Percentiles rank a stretch among this genome's conserved stretches.
Conservation (phyloP, 176 grass and related monocot species). For the Dendrocalamus sinicus region DNA sequence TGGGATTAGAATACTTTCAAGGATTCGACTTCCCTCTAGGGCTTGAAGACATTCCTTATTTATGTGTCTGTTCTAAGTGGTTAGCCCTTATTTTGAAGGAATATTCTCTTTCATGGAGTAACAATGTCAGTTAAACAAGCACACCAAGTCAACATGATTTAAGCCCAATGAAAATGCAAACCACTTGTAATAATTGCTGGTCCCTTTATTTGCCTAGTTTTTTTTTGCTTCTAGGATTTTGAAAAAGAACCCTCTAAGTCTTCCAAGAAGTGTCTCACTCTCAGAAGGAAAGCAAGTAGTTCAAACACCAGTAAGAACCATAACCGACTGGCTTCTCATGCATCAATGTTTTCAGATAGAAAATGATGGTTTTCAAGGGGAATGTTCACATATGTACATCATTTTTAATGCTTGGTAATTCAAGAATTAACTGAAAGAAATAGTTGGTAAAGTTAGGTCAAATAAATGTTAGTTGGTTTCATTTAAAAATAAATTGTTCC, state of each 20-base stretch:
- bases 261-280: conserved; percentile 48
- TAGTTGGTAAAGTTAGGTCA: not conserved
- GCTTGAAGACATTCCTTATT: conserved; percentile 46
- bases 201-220: conserved; percentile 50
- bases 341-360: not conserved
- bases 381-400: not conserved
- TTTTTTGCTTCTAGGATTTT: conserved; percentile 57
- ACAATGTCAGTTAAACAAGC: not conserved
- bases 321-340: not conserved
- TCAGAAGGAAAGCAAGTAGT: not conserved
- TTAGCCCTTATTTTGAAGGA: conserved; percentile 49
- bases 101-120: conserved; percentile 42
- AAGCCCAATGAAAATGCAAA: conserved; percentile 16
- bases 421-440: not conserved
- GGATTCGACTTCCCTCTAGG: conserved; percentile 17
- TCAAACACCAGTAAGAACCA: conserved; percentile 16
- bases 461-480: not conserved
- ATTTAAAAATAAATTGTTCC: not conserved
- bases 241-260: conserved; percentile 50
- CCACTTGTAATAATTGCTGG: conserved; percentile 27
- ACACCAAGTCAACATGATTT: not conserved
- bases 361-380: not conserved
- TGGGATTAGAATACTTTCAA: conserved; percentile 37
- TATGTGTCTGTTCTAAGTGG: conserved; percentile 54
- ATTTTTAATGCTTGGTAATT: not conserved